A percentile compares a stretch with the other conserved stretches of the same genome.
Evolutionary conservation across 306 rosid genomes (phyloP).

Genomic region (Fragaria iinumae): DNA sequence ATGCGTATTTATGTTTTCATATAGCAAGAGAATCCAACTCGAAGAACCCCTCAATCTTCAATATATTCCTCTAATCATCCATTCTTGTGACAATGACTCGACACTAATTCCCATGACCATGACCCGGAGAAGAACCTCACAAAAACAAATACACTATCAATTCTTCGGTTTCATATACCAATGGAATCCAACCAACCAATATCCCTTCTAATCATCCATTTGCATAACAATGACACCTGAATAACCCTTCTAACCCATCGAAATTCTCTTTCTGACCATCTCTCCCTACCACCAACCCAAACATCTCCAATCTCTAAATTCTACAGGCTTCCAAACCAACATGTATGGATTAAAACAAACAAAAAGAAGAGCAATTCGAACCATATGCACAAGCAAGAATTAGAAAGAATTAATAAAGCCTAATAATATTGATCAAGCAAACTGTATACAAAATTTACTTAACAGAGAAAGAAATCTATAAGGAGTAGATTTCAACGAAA

Average conservation of each 20-base stretch:
- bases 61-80: not conserved
- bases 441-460: slow-evolving; percentile 30
- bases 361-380: not conserved
- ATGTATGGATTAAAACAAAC: not conserved
- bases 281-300: not conserved
- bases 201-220: not conserved
- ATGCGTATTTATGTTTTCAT: not conserved
- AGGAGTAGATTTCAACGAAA: slow-evolving; percentile 10
- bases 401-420: slow-evolving; percentile 17
- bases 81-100: not conserved
- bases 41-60: not conserved
- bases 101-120: not conserved
- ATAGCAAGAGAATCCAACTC: not conserved
- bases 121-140: not conserved
- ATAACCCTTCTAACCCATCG: not conserved
- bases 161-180: not conserved
- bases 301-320: not conserved
- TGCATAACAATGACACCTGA: not conserved
- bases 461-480: slow-evolving; percentile 17
- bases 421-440: slow-evolving; percentile 23
- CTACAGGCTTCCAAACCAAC: not conserved
- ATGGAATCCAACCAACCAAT: not conserved
- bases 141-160: not conserved
- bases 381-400: not conserved
- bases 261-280: not conserved